Percentiles rank a stretch among this genome's conserved stretches.
Evolutionary conservation across 768 basidiomycete species (phyloP).

Genomic region (Hygrocybe coccinea): DNA sequence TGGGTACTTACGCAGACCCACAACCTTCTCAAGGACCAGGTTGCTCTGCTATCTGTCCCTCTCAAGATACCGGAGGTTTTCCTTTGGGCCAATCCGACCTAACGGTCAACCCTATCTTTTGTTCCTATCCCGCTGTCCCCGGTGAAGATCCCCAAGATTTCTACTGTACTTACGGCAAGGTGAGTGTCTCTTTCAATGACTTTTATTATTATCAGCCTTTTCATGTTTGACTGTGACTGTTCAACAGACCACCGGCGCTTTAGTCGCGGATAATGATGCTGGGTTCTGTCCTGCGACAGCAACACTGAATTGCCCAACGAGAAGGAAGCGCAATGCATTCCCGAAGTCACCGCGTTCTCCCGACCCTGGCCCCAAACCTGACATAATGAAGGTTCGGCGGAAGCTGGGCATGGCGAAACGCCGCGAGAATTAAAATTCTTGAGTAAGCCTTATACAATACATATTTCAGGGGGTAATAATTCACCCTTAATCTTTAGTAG

Average conservation of each 20-base stretch:
- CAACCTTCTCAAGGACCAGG: not conserved
- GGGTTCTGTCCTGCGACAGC: not conserved
- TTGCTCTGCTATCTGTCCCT: not conserved
- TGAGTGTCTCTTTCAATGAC: not conserved
- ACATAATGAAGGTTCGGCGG: not conserved
- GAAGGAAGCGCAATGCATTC: not conserved
- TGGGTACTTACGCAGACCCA: not conserved
- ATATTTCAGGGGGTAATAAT: no score
- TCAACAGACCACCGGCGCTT: not conserved
- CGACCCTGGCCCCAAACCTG: not conserved
- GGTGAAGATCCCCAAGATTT: not conserved
- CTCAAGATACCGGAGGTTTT: not conserved
- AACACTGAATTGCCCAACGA: not conserved
- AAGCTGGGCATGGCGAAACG: not conserved
- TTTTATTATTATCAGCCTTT: not conserved
- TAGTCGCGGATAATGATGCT: not conserved
- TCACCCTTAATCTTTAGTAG: no score
- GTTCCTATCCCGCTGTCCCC: not conserved
- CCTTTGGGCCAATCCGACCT: not conserved
- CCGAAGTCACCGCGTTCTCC: not conserved
- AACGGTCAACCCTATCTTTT: not conserved
- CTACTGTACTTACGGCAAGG: not conserved
- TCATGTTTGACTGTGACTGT: not conserved
- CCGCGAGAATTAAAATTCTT: no score
- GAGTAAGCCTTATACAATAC: no score